Conservation (phyloP, 257 asterid species). For the Penstemon davidsonii region DNA sequence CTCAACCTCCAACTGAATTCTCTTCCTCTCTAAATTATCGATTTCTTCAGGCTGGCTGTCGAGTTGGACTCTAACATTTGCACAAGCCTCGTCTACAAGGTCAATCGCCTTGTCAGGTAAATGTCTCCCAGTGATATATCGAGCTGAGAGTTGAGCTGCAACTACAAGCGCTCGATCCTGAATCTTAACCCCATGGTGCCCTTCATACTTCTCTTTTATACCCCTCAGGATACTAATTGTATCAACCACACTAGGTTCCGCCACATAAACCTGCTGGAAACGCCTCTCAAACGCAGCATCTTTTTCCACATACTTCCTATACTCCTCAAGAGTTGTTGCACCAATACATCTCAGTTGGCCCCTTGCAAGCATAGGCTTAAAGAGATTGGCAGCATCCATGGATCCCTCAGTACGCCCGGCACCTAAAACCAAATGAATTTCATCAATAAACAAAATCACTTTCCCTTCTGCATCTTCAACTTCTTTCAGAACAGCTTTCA, state of each 20-base stretch:
- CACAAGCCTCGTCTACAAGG: conserved; percentile 74
- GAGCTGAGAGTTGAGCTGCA: conserved; percentile 63
- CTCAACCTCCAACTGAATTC: conserved; percentile 73
- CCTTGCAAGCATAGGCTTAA: conserved; percentile 82
- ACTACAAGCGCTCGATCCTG: conserved; percentile 73
- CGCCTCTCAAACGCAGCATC: conserved; percentile 82
- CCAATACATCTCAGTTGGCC: conserved; percentile 75
- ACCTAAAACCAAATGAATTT: conserved; percentile 63
- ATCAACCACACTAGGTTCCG: conserved; percentile 68
- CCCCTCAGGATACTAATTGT: conserved; percentile 69
- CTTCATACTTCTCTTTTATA: conserved; percentile 71
- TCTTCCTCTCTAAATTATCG: conserved; percentile 71
- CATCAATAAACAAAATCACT: conserved; percentile 66
- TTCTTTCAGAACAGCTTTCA: conserved; percentile 68
- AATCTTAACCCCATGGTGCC: conserved; percentile 76
- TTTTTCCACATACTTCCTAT: conserved; percentile 68
- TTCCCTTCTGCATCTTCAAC: conserved; percentile 80
- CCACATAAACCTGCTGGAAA: conserved; percentile 73
- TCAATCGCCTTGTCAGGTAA: conserved; percentile 78
- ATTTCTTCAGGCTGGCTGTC: conserved; percentile 79
- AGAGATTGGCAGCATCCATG: conserved; percentile 70
- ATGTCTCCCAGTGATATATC: conserved; percentile 76
- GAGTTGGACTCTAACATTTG: conserved; percentile 80
- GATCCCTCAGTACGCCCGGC: conserved; percentile 79
- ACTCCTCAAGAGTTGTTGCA: conserved; percentile 67